Conservation (phyloP, 306 rosid genomes). For the Arachis stenosperma region DNA sequence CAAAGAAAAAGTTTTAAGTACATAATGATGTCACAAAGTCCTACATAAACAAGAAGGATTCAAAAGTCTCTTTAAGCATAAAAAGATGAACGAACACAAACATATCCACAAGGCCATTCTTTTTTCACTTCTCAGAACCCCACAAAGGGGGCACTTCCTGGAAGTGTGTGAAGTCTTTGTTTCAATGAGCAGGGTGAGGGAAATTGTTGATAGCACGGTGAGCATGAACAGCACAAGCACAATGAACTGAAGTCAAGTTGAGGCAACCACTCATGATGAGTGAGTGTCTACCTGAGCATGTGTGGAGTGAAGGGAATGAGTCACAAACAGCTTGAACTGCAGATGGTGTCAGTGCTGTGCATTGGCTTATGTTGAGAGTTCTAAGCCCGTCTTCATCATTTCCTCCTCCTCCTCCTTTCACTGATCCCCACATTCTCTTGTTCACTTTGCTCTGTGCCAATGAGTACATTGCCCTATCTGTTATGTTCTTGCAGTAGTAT, state of each 20-base stretch:
- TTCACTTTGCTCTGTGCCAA: constrained; percentile 82
- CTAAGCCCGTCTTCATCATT: constrained; percentile 78
- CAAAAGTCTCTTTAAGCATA: constrained; percentile 18
- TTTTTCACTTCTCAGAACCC: constrained; percentile 45
- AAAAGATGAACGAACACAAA: background rate
- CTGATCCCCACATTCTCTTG: constrained; percentile 70
- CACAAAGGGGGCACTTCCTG: constrained; percentile 32
- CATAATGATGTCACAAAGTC: constrained; percentile 8
- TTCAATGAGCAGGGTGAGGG: constrained; percentile 73
- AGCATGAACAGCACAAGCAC: constrained; percentile 81
- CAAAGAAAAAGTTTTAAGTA: background rate
- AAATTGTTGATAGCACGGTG: constrained; percentile 52
- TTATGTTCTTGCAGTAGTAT: constrained; percentile 91
- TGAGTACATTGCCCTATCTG: constrained; percentile 93
- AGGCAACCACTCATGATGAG: constrained; percentile 94
- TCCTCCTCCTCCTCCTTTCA: constrained; percentile 57
- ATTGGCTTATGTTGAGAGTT: constrained; percentile 93
- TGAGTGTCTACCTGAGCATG: constrained; percentile 93
- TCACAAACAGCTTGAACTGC: constrained; percentile 95
- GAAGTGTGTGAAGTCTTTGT: constrained; percentile 10
- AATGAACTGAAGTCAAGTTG: constrained; percentile 80
- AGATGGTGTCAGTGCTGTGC: constrained; percentile 91
- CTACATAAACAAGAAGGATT: constrained; percentile 30
- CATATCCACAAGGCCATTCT: constrained; percentile 42
- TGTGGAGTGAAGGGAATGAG: constrained; percentile 87